A percentile compares a stretch with the other conserved stretches of the same genome.
phyloP scores from a whole-genome alignment of 495 filamentous ascomycete species.

The Aspergillus biplanus region DNA sequence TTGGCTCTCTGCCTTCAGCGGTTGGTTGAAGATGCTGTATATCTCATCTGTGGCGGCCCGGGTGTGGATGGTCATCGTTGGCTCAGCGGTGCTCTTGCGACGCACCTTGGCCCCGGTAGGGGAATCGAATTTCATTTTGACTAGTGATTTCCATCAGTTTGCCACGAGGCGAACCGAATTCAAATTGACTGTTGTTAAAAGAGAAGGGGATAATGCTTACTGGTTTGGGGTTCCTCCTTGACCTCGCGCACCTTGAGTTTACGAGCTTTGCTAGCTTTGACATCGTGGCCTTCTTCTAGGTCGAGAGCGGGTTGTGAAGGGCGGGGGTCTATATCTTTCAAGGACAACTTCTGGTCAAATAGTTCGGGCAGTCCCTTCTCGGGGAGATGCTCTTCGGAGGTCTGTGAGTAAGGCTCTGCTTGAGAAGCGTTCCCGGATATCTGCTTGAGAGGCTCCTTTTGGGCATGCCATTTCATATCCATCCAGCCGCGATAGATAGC shows the following conservation, averaged over 20 bases:
- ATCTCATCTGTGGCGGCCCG: slow-evolving; percentile 96
- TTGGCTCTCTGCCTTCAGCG: slow-evolving; percentile 62
- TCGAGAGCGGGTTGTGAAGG: slow-evolving; percentile 15
- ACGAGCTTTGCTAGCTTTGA: slow-evolving; percentile 46
- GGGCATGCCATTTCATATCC: slow-evolving; percentile 63
- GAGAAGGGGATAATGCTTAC: slow-evolving; percentile 48
- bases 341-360: slow-evolving; percentile 34
- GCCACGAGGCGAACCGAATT: background rate
- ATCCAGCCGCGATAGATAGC: slow-evolving; percentile 81
- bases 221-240: slow-evolving; percentile 79
- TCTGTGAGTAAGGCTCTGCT: slow-evolving; percentile 21
- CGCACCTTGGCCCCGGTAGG: slow-evolving; percentile 77
- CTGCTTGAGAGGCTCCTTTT: slow-evolving; percentile 43
- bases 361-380: slow-evolving; percentile 32
- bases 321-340: slow-evolving; percentile 27
- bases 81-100: slow-evolving; percentile 74
- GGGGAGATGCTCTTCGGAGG: slow-evolving; percentile 14
- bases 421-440: slow-evolving; percentile 41
- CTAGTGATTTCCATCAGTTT: slow-evolving; percentile 47
- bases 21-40: slow-evolving; percentile 94
- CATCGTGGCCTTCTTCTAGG: slow-evolving; percentile 43
- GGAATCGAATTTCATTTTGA: slow-evolving; percentile 90
- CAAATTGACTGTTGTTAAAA: background rate
- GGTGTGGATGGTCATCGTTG: slow-evolving; percentile 97
- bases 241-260: slow-evolving; percentile 79